A percentile compares a stretch with the other conserved stretches of the same genome.
These are phyloP conservation scores for Saccharomycodes ludwigii DNA, from an alignment of 805 yeast species.

Conservation along the genomic window DNA sequence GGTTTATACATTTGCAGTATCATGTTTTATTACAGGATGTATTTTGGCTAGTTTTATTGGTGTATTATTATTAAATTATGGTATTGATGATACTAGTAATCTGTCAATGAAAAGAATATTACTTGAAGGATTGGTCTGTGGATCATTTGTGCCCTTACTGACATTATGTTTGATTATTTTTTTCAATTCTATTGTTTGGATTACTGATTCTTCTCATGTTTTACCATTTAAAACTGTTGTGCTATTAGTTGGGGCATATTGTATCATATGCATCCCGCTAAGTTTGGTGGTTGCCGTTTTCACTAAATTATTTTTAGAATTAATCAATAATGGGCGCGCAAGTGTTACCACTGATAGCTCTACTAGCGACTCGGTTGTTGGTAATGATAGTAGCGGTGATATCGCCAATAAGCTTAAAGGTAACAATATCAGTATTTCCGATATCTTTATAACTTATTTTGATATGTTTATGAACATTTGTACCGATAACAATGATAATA, in stretches of 20 bases:
- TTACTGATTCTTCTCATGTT: constrained; percentile 60
- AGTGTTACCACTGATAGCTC: no score
- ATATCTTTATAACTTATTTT: no score
- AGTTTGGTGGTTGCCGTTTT: constrained; percentile 58
- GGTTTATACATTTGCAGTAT: constrained; percentile 45
- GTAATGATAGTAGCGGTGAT: no score
- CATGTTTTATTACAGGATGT: constrained; percentile 57
- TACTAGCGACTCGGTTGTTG: no score
- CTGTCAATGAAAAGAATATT: no score
- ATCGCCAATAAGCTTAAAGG: no score
- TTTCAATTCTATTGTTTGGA: constrained; percentile 64
- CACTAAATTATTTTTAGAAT: no score
- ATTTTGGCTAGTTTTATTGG: constrained; percentile 65
- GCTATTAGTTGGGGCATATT: constrained; percentile 44
- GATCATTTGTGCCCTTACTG: constrained; percentile 14
- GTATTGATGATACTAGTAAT: constrained; percentile 25
- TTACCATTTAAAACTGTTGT: constrained; percentile 69
- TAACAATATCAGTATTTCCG: no score
- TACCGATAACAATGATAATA: no score
- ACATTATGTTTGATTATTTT: constrained; percentile 24
- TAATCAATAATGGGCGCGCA: no score
- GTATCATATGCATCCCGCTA: constrained; percentile 60
- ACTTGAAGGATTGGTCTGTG: constrained; percentile 23
- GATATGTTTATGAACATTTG: no score
- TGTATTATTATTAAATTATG: constrained; percentile 34